phyloP scores from a whole-genome alignment of 2,329 filamentous ascomycete genomes.

The Exophiala calicioides region DNA sequence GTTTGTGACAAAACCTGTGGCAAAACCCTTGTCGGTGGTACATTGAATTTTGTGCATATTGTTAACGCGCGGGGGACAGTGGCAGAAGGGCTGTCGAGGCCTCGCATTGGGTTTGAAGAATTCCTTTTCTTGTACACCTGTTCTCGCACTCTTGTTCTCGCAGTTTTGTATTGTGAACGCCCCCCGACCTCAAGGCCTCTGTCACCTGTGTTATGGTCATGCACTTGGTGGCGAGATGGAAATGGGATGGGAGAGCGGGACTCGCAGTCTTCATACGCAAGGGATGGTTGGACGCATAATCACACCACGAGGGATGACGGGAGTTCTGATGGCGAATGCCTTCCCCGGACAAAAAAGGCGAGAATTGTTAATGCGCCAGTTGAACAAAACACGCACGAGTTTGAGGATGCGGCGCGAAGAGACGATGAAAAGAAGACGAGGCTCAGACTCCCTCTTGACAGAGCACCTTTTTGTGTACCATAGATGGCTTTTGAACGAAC shows the following conservation, averaged over 20 bases:
- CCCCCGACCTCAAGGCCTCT: constrained; percentile 11
- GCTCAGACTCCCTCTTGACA: background rate
- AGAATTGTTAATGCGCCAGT: constrained; percentile 21
- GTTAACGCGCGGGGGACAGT: constrained; percentile 1
- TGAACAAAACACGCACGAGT: background rate
- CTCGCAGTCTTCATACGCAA: constrained; percentile 6
- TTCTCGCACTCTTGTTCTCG: constrained; percentile 19
- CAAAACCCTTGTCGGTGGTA: constrained; percentile 1
- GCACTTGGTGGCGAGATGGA: constrained; percentile 23
- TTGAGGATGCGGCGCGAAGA: background rate
- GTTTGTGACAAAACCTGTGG: background rate
- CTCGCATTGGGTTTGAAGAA: constrained; percentile 15
- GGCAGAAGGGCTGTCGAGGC: background rate
- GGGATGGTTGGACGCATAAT: constrained; percentile 19
- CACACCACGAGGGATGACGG: constrained; percentile 25
- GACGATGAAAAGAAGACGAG: background rate
- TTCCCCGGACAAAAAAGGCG: constrained; percentile 4
- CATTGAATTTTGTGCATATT: constrained; percentile 9
- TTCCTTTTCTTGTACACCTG: constrained; percentile 27
- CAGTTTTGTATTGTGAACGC: constrained; percentile 13
- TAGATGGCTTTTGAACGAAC: constrained; percentile 13
- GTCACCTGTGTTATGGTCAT: constrained; percentile 17
- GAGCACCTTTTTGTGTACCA: constrained; percentile 17
- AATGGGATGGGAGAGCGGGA: constrained; percentile 2
- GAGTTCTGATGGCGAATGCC: constrained; percentile 20